Conservation (phyloP, 495 filamentous ascomycete genomes). For the Annulohypoxylon bovei region DNA sequence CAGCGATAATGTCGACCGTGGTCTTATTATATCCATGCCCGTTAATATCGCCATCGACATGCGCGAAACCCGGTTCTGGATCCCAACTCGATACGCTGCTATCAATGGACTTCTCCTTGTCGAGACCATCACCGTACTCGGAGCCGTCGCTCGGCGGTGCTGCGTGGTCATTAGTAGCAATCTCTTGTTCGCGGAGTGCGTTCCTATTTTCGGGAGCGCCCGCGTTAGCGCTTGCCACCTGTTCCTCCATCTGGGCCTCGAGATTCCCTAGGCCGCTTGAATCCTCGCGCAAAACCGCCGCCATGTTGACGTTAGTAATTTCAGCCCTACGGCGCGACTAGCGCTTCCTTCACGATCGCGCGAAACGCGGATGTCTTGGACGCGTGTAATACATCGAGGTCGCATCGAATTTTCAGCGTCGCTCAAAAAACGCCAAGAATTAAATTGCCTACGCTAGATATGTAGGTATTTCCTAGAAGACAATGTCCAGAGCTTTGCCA, state of each 20-base stretch:
- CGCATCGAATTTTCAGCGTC: background rate
- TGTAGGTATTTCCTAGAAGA: background rate
- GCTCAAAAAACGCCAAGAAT: background rate
- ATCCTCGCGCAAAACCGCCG: slow-evolving; percentile 14
- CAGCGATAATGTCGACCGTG: slow-evolving; percentile 57
- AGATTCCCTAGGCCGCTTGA: slow-evolving; percentile 2
- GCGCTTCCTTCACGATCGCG: slow-evolving; percentile 9
- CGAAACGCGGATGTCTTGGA: background rate
- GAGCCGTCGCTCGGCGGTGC: slow-evolving; percentile 23
- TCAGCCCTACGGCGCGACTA: background rate
- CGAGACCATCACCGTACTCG: slow-evolving; percentile 17
- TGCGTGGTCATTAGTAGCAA: slow-evolving; percentile 1
- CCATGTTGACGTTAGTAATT: slow-evolving; percentile 1
- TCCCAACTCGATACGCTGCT: slow-evolving; percentile 39
- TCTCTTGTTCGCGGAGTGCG: background rate
- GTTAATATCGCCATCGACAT: slow-evolving; percentile 54
- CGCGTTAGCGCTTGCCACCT: background rate
- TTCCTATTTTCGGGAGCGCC: slow-evolving; percentile 15
- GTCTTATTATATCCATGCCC: slow-evolving; percentile 57
- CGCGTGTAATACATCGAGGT: background rate
- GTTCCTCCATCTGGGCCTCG: slow-evolving; percentile 29
- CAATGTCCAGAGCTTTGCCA: background rate
- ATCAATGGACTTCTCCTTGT: slow-evolving; percentile 28
- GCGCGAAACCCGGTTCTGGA: slow-evolving; percentile 52
- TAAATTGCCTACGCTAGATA: background rate